Evolutionary conservation across 1,284 basidiomycete genomes (phyloP).

Genomic region (Pseudozyma thailandica): DNA sequence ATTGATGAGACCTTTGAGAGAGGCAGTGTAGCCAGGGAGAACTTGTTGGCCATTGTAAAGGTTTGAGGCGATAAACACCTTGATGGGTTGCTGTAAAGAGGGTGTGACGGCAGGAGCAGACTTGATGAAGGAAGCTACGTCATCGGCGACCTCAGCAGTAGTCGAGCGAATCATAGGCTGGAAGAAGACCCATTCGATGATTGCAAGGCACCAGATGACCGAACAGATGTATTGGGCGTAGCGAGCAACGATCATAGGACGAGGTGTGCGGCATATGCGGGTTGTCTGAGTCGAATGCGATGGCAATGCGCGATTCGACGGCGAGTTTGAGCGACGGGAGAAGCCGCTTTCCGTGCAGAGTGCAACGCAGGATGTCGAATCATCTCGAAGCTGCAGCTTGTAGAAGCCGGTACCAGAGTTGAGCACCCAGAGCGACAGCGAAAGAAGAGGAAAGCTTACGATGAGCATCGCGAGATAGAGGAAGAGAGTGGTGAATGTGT

Average conservation of each 20-base stretch:
- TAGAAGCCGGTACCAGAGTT: slow-evolving; percentile 5
- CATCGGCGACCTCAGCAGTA: slow-evolving; percentile 1
- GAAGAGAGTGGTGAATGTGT: slow-evolving; percentile 39
- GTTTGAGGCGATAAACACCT: slow-evolving; percentile 55
- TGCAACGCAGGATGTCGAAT: slow-evolving; percentile 5
- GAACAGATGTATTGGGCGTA: slow-evolving; percentile 21
- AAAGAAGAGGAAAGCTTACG: slow-evolving; percentile 30
- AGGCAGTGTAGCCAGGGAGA: slow-evolving; percentile 44
- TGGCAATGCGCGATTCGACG: not conserved
- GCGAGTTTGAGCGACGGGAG: not conserved
- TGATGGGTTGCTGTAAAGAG: slow-evolving; percentile 10
- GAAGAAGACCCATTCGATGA: slow-evolving; percentile 32
- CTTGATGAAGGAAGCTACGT: slow-evolving; percentile 8
- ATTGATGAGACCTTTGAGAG: slow-evolving; percentile 40
- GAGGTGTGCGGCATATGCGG: slow-evolving; percentile 10
- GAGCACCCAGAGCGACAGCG: slow-evolving; percentile 17
- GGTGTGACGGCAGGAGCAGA: not conserved
- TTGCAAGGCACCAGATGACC: slow-evolving; percentile 28
- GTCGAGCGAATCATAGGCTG: slow-evolving; percentile 4
- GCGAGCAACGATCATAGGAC: slow-evolving; percentile 7
- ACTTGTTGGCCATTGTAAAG: slow-evolving; percentile 58
- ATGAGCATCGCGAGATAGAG: slow-evolving; percentile 33
- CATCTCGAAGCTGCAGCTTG: slow-evolving; percentile 12
- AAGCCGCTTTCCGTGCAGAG: slow-evolving; percentile 7
- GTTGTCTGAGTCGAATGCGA: not conserved